Evolutionary conservation across 176 grass and related monocot genomes (phyloP), one percentile per base, ranked within the genome.

Genomic region (Oryza meridionalis): DNA sequence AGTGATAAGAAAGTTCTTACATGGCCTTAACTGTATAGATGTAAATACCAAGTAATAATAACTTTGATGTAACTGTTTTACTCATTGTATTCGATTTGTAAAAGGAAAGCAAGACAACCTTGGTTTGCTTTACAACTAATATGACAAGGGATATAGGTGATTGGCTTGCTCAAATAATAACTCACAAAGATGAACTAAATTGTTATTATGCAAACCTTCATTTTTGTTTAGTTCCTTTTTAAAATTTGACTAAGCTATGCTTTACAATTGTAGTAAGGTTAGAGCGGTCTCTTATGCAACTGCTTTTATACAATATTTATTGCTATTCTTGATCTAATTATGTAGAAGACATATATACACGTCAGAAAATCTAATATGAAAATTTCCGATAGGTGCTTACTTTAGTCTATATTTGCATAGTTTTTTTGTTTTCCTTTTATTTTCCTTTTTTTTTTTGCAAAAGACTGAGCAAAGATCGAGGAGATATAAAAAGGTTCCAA

Each of bases 1-100:
- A 9, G 50, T 72, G 43, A 35, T 44, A 72, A 72, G 35, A 15
- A 62, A 81, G 31, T 77, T 22, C 16, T 29, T 77, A 43, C 43
- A 55, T 14, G 7, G 1, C 43, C 8, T 77, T 76, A 9, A 46
- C 44, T 65, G 11, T 11, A 22, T 47, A 29, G 5, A 4, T 61
- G 16, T 45, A 43, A 43, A 43, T 43, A 40, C 38, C 7, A 7
- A 8, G 38, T 40, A 8, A 25, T 12, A 46, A 82, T 6, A 4
- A 45, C 5, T n/a, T 31, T 2, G 3, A 74, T 14, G 51, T 21
- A 74, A 65, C 63, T 22, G 31, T 44, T 16, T 51, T 83, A 33
- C 73, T 25, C 25, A 74, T 83, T 65, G 5, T 24, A 65, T 82
- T 17, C 26, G 47, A 47, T 32, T 72, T 82, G 53, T 49, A 73